Evolutionary conservation across 1,284 basidiomycete species (phyloP), one percentile per base, ranked within the genome.

Genomic region (Ceratobasidium theobromae): DNA sequence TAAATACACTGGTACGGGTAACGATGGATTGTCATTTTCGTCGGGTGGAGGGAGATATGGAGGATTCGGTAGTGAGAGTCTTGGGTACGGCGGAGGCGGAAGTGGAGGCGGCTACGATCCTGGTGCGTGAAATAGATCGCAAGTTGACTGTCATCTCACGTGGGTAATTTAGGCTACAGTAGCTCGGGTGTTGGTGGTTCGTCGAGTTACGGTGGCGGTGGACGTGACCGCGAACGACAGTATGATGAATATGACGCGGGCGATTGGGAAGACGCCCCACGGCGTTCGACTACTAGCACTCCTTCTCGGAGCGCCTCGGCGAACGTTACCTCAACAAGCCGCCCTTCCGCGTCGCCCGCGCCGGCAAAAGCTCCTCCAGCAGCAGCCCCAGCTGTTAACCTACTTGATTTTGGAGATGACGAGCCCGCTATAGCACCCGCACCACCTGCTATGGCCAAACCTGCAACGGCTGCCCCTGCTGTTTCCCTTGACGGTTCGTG

Each of bases 241-340:
- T 96, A 86, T 73, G 95, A 98, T 72, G 96, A 98, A 76, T 99
- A 99, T 76, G 92, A 98, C 72, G 97, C 96, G 3, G 96, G 97
- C 0, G 97, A 97, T 65, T 93, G 95, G 74, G 97, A 98, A 70
- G 83, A 86, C 53, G 25, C 64, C 28, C 68, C 72, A 11, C 57
- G 62, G 40, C 62, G 66, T 43, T 54, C 64, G 21, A 67, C 58
- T 16, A 64, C 52, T 25, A 25, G 51, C 14, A 45, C 68, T 3
- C 55, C 65, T 2, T 53, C 68, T 6, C 53, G 55, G 21, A 43
- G 41, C 32, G 45, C 55, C 18, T 53, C 55, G 30, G 54, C 54
- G 54, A 55, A 66, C 21, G 53, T 54, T 21, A 52, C 53, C 35
- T n/a, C n/a, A n/a, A 55, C 67, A 21, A 58, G n/a, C 5, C 16